Percentiles rank a stretch among this genome's conserved stretches.
Evolutionary conservation across 345 rosid genomes (phyloP).

Genomic region (Cochlearia excelsa): DNA sequence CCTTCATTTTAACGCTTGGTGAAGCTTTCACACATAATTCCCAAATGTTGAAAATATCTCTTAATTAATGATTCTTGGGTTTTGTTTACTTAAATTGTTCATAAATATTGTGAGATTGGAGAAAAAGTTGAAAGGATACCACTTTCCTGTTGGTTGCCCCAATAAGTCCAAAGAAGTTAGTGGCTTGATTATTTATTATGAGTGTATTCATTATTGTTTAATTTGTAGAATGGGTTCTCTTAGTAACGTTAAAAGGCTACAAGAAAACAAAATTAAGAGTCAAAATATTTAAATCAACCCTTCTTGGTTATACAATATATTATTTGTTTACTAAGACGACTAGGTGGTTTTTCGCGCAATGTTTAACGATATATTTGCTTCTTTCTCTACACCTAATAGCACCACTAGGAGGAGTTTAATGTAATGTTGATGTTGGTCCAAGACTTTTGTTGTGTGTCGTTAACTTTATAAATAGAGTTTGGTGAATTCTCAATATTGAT

Average conservation of each 20-base stretch:
- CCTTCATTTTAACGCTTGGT: too few species aligned
- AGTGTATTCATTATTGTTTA: too few species aligned
- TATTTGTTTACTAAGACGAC: too few species aligned
- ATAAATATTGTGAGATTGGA: constrained; percentile 29
- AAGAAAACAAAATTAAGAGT: too few species aligned
- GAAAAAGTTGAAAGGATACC: constrained; percentile 48
- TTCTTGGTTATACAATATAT: too few species aligned
- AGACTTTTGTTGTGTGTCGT: not conserved
- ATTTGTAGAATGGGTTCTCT: too few species aligned
- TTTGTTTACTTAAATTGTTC: constrained; percentile 30
- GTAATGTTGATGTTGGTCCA: not conserved
- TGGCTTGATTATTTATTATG: constrained; percentile 37
- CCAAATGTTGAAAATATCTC: not conserved
- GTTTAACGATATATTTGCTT: too few species aligned
- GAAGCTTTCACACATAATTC: too few species aligned
- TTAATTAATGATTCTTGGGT: constrained; percentile 17
- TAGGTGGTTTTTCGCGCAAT: too few species aligned
- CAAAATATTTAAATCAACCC: too few species aligned
- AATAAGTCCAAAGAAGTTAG: constrained; percentile 56
- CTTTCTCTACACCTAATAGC: too few species aligned
- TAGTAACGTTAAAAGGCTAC: too few species aligned
- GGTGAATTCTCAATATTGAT: not conserved
- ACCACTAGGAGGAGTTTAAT: not conserved
- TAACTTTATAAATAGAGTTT: not conserved
- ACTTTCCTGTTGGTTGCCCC: constrained; percentile 60